These are phyloP conservation scores for Mycena venus DNA, from an alignment of 768 basidiomycete species.

Conservation along the genomic window DNA sequence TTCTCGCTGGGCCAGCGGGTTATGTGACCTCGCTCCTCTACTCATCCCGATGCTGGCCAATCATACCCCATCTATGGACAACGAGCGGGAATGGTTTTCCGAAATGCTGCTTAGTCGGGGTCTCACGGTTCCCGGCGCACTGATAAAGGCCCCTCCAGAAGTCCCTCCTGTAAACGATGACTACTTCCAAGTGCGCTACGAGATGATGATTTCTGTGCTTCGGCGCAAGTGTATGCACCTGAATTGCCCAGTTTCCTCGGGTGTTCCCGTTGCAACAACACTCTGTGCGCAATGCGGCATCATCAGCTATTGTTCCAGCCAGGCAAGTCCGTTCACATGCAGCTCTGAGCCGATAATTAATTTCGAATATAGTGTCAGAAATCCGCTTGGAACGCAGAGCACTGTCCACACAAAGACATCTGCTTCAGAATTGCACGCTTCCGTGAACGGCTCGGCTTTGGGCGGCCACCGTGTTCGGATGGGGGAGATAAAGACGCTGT, in stretches of 20 bases:
- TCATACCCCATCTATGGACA: not conserved
- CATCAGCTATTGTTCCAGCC: not conserved
- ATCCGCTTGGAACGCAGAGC: not conserved
- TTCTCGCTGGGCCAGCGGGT: not conserved
- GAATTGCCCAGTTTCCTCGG: not conserved
- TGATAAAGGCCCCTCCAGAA: no score
- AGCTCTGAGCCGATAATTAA: not conserved
- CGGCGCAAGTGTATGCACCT: not conserved
- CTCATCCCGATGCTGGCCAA: not conserved
- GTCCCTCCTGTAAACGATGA: not conserved
- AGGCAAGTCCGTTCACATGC: not conserved
- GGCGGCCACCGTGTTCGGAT: not conserved
- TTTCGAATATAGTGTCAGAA: not conserved
- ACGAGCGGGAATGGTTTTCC: not conserved
- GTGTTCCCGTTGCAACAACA: not conserved
- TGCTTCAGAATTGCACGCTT: not conserved
- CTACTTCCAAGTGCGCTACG: constrained; percentile 7
- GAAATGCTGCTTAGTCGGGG: not conserved
- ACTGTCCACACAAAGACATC: constrained; percentile 1
- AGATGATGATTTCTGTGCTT: not conserved
- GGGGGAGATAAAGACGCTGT: not conserved
- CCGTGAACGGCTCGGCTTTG: not conserved
- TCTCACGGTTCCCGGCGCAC: not conserved
- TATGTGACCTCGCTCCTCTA: not conserved
- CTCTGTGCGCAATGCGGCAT: not conserved